Percentiles rank a stretch among this genome's conserved stretches.
Evolutionary conservation across 2,329 filamentous ascomycete genomes (phyloP).

Genomic region (Boeremia lycopersici): DNA sequence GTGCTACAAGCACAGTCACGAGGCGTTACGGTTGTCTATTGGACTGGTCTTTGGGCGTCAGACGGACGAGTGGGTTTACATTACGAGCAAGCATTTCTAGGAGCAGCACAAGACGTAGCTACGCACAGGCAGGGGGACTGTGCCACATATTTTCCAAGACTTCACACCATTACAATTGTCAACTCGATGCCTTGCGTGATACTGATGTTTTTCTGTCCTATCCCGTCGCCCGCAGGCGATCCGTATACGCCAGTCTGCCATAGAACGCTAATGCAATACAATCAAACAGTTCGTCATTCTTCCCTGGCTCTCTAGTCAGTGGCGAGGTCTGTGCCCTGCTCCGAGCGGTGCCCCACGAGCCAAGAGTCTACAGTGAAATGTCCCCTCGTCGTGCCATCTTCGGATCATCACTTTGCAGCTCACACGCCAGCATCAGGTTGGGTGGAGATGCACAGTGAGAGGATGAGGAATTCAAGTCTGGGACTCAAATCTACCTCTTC

Average conservation of each 20-base stretch:
- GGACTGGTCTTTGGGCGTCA: constrained; percentile 3
- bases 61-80: neutral
- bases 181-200: neutral
- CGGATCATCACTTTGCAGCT: neutral
- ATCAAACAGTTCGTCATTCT: neutral
- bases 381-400: neutral
- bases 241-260: constrained; percentile 10
- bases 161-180: neutral
- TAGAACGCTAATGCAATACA: constrained; percentile 18
- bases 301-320: neutral
- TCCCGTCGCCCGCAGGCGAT: neutral
- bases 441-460: neutral
- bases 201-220: constrained; percentile 1
- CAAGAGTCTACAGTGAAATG: neutral
- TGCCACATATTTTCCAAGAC: neutral
- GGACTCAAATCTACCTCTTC: constrained; percentile 48
- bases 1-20: neutral
- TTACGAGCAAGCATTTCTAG: constrained; percentile 11
- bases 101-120: neutral
- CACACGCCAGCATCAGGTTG: neutral
- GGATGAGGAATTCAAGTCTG: neutral
- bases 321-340: neutral
- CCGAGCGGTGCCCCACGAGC: neutral
- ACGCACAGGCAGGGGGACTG: neutral
- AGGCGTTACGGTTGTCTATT: constrained; percentile 8